Evolutionary conservation across 768 basidiomycete genomes (phyloP).

Genomic region (Tylopilus intermedius): DNA sequence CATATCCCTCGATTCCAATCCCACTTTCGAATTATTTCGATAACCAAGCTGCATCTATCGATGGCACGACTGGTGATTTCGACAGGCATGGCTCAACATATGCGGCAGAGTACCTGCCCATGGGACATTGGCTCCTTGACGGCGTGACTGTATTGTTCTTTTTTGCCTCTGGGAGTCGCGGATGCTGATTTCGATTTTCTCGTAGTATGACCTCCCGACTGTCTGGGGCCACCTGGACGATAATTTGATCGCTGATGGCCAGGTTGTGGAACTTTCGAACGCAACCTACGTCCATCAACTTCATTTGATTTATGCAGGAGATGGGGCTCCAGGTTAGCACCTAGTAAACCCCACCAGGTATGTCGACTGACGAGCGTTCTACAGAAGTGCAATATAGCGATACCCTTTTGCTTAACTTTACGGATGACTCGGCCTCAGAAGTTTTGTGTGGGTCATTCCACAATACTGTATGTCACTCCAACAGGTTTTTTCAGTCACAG

Average conservation of each 20-base stretch:
- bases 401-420: conserved; percentile 36
- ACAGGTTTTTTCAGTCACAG: conserved; percentile 32
- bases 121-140: conserved; percentile 35
- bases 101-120: conserved; percentile 37
- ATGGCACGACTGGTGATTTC: conserved; percentile 37
- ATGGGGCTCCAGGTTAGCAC: conserved; percentile 31
- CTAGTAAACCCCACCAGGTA: not conserved
- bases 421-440: conserved; percentile 31
- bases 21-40: conserved; percentile 32
- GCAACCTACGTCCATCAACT: conserved; percentile 41
- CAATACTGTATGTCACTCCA: not conserved
- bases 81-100: conserved; percentile 38
- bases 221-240: conserved; percentile 38
- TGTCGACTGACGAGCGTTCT: not conserved
- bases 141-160: conserved; percentile 33
- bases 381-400: conserved; percentile 26
- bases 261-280: conserved; percentile 30
- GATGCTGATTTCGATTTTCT: not conserved
- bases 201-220: conserved; percentile 41
- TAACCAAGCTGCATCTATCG: conserved; percentile 41
- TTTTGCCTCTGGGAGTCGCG: not conserved
- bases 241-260: conserved; percentile 42
- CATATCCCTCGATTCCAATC: conserved; percentile 32
- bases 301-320: conserved; percentile 46
- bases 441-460: conserved; percentile 30